phyloP scores from a whole-genome alignment of 2,329 filamentous ascomycete species.

The Xylariaceae sp. region DNA sequence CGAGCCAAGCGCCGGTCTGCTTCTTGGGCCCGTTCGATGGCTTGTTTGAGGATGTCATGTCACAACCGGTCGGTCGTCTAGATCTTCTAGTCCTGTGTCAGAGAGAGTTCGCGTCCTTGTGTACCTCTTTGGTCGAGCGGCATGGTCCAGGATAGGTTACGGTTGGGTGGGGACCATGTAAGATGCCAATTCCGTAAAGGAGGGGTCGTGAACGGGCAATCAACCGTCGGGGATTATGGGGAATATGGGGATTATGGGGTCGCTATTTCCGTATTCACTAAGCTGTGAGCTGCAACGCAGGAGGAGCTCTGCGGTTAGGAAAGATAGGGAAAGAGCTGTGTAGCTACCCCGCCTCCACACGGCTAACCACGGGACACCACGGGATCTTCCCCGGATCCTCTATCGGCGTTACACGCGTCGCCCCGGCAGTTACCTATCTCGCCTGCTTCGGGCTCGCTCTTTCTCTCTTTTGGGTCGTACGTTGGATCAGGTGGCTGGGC shows the following conservation, averaged over 20 bases:
- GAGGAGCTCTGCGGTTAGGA: neutral
- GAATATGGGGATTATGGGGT: too few species aligned
- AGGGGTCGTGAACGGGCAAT: too few species aligned
- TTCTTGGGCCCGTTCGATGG: slow-evolving; percentile 20
- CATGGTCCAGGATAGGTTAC: too few species aligned
- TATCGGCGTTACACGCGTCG: neutral
- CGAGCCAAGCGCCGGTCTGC: slow-evolving; percentile 36
- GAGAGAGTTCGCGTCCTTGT: too few species aligned
- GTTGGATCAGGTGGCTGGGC: neutral
- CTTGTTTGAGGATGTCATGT: slow-evolving; percentile 10
- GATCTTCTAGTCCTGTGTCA: too few species aligned
- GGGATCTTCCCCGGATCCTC: neutral
- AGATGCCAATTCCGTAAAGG: too few species aligned
- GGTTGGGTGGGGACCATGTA: too few species aligned
- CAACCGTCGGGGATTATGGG: too few species aligned
- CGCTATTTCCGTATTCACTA: too few species aligned
- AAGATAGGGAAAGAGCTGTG: neutral
- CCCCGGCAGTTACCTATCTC: neutral
- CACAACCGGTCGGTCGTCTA: neutral
- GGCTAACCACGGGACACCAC: neutral
- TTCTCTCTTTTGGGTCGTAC: neutral
- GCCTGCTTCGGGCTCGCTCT: neutral
- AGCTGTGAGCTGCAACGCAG: too few species aligned
- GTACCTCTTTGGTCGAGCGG: too few species aligned
- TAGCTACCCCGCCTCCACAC: neutral